These are phyloP conservation scores for Ustulina deusta DNA, from an alignment of 2,329 filamentous ascomycete species.

Conservation along the genomic window DNA sequence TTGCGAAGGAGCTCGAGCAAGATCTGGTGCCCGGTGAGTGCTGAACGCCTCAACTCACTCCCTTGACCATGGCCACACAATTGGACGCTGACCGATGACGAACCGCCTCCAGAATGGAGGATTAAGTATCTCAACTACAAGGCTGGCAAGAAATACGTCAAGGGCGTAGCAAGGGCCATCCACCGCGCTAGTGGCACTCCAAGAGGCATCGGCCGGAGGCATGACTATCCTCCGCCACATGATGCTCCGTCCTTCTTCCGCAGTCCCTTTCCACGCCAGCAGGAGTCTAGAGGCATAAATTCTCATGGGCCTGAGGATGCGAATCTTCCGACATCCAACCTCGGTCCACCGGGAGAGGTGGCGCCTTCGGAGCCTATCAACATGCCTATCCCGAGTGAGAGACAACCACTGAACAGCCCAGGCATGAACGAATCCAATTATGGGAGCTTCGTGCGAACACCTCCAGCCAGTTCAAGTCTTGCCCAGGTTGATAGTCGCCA, in stretches of 20 bases:
- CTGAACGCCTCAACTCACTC: conserved; percentile 8
- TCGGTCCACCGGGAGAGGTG: conserved; percentile 45
- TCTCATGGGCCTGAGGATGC: conserved; percentile 35
- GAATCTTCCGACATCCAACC: conserved; percentile 46
- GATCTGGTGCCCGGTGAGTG: conserved; percentile 82
- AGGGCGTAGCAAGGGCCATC: conserved; percentile 80
- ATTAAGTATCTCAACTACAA: conserved; percentile 97
- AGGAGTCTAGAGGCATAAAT: conserved; percentile 34
- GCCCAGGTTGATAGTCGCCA: conserved; percentile 48
- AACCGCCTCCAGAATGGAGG: conserved; percentile 76
- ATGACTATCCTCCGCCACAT: conserved; percentile 50
- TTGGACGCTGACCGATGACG: conserved; percentile 6
- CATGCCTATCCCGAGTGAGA: conserved; percentile 51
- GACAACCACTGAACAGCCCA: conserved; percentile 56
- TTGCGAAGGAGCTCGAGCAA: conserved; percentile 83
- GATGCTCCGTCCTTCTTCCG: conserved; percentile 51
- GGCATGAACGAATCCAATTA: conserved; percentile 59
- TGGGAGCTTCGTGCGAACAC: conserved; percentile 64
- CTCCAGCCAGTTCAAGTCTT: conserved; percentile 48
- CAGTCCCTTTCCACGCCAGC: conserved; percentile 44
- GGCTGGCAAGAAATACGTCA: conserved; percentile 93
- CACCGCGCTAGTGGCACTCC: conserved; percentile 70
- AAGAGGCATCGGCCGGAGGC: conserved; percentile 47
- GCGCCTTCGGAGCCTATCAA: conserved; percentile 41
- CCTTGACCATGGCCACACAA: background rate